Evolutionary conservation across 805 yeast species (phyloP).

Genomic region (Lachancea meyersii): DNA sequence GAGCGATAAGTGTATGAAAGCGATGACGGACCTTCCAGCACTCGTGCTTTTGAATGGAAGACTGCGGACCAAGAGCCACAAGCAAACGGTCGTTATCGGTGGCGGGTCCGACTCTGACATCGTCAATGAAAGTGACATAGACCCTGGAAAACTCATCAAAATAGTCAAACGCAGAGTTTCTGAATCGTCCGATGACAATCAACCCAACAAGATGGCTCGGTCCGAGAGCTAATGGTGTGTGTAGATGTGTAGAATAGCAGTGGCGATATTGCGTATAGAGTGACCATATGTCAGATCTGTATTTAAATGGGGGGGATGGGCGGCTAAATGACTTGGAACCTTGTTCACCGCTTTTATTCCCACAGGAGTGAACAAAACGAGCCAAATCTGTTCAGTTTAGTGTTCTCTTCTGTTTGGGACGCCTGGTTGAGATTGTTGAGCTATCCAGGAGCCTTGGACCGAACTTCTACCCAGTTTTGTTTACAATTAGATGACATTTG

Average conservation of each 20-base stretch:
- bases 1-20: slow-evolving; percentile 50
- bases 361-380: too few species aligned
- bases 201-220: neutral
- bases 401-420: too few species aligned
- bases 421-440: too few species aligned
- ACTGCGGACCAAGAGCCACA: slow-evolving; percentile 64
- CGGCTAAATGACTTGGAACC: neutral
- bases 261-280: neutral
- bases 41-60: slow-evolving; percentile 67
- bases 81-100: slow-evolving; percentile 63
- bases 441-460: too few species aligned
- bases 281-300: neutral
- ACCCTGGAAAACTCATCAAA: slow-evolving; percentile 15
- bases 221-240: too few species aligned
- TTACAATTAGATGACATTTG: slow-evolving; percentile 9
- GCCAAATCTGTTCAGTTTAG: too few species aligned
- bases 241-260: neutral
- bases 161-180: slow-evolving; percentile 18
- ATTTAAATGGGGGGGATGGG: neutral
- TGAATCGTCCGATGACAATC: neutral
- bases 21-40: slow-evolving; percentile 54
- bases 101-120: slow-evolving; percentile 42
- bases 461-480: too few species aligned
- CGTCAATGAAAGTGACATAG: slow-evolving; percentile 20
- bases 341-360: neutral